Evolutionary conservation across 78 protist genomes (phyloP).

Genomic region (Creolimax fragrantissima): DNA sequence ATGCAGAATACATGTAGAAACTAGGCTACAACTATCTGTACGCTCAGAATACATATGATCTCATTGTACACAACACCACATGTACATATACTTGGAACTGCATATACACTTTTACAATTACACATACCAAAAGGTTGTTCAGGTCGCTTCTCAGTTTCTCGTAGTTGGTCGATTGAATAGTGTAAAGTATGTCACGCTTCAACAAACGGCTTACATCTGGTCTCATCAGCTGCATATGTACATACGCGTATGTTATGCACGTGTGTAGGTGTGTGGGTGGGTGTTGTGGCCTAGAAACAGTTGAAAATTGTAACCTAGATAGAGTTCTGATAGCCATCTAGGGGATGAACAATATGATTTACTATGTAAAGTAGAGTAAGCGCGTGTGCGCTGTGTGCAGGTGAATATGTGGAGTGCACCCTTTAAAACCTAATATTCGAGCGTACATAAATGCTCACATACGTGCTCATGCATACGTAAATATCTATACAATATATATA

Average conservation of each 20-base stretch:
- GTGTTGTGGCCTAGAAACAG: too few relatives aligned
- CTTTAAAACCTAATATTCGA: too few relatives aligned
- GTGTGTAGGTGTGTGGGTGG: not conserved
- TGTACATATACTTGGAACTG: not conserved
- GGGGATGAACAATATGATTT: too few relatives aligned
- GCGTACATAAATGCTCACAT: not conserved
- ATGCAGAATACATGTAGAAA: too few relatives aligned
- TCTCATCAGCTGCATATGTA: not conserved
- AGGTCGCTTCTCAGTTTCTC: not conserved
- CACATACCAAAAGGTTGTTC: not conserved
- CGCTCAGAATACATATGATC: not conserved
- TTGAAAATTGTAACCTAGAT: too few relatives aligned
- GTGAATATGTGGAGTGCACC: too few relatives aligned
- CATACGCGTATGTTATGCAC: not conserved
- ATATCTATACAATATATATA: not conserved
- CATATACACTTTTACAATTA: too few relatives aligned
- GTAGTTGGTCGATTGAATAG: conserved; percentile 7
- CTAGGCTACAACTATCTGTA: too few relatives aligned
- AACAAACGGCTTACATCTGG: not conserved
- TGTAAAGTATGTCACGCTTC: not conserved
- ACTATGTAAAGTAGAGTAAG: too few relatives aligned
- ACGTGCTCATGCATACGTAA: not conserved
- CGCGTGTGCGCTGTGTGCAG: too few relatives aligned
- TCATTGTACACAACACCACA: not conserved
- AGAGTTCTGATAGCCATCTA: too few relatives aligned